Evolutionary conservation across 148 eudicot genomes (phyloP), one percentile per base, ranked within the genome.

Genomic region (Rhododendron ovatum): DNA sequence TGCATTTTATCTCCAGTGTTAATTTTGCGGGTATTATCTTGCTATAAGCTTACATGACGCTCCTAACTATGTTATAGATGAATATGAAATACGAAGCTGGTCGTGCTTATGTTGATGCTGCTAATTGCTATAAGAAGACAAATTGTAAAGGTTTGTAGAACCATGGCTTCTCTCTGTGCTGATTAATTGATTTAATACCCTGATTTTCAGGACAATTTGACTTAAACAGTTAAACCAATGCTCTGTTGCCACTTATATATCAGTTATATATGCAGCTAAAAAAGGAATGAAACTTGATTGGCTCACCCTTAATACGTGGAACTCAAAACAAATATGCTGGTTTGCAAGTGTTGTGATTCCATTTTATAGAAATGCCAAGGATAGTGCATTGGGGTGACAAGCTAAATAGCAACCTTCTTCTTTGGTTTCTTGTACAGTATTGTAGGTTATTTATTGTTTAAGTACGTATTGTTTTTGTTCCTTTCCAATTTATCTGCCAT

Each of bases 1-100:
- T 7, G 6, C 18, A 24, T 69, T 35, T 4, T 22, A 5, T 77
- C 9, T 57, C 6, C 20, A 4, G 14, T 7, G 6, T 83, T 69
- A 39, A 5, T 37, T 59, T 86, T 80, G 24, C 8, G 1, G 2
- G 26, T 57, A 22, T 24, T 83, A 26, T 82, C 12, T 87, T 30
- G 59, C 26, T 20, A 28, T 82, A 73, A 28, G 67, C 71, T 61
- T 39, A 61, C 50, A 37, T 53, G 88, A 80, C 57, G 1, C 74
- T 57, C 12, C n/a, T 41, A 1, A 3, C 9, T 18, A 12, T 73
- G 13, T 71, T 85, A 33, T 85, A 91, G 93, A 79, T 80, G 87
- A 90, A 83, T 63, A 87, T 90, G 85, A 91, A 87, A 83, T 90
- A 88, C 80, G 90, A 88, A 87, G 93, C 91, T 87, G 93, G 12